Base-by-base conservation (phyloP, 768 basidiomycete genomes). In the Trametes cinnabarina region DNA sequence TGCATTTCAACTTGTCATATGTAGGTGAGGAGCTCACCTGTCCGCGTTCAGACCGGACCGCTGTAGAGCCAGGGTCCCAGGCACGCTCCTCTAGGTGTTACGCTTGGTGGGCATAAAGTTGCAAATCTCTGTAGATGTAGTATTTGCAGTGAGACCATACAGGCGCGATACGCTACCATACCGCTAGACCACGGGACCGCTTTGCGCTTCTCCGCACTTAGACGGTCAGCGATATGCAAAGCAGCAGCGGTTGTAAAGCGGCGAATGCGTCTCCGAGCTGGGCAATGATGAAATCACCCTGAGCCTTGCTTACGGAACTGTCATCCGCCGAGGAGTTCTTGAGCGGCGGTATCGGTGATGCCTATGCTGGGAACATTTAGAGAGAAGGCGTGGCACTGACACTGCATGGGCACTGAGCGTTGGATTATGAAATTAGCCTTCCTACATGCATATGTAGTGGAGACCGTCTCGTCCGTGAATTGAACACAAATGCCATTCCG, bases 121-220 rank as follows among this genome's bases (percentile, higher is more conserved):
- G 30, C 30, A 12, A 7, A 32, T 32, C 26, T 17, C 46, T 30
- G 53, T 53, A 47, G 44, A 19, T 23, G 34, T 32, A n/a, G n/a
- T 12, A 32, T 7, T 12, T 12, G 12, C 25, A 19, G 15, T 47
- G 34, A 11, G 46, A 8, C 37, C 46, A 41, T 12, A 46, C 54
- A 37, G 37, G 54, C 39, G 53, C 34, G 35, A n/a, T 17, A 12
- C 37, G 37, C 41, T 43, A 44, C 47, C 54, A 39, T 46, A 55
- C 34, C 30, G 20, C 20, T 15, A 25, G 37, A 32, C 48, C 54
- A 55, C 48, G 37, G 32, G 54, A 47, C 54, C 44, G 22, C 46
- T 14, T 42, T 40, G 37, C 12, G 46, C 46, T 55, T 47, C 54
- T 55, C 37, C 54, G 44, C 39, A 55, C 54, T 35, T 55, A 47